A percentile compares a stretch with the other conserved stretches of the same genome.
Evolutionary conservation across 2,329 filamentous ascomycete genomes (phyloP).

Genomic region (Epichloe aotearoae): DNA sequence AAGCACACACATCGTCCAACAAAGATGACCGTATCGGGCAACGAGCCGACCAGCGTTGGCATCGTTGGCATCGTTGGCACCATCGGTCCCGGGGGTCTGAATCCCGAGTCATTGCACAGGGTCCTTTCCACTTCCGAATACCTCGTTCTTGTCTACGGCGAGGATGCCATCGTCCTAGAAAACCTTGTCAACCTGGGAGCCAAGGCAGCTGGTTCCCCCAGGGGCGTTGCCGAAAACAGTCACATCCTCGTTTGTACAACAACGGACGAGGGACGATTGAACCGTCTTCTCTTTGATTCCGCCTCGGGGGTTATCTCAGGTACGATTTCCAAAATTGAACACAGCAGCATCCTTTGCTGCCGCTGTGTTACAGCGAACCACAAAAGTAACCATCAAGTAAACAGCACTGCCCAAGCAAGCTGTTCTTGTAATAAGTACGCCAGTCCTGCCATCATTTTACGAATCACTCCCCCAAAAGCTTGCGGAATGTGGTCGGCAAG

Average conservation of each 20-base stretch:
- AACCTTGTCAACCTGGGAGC: conserved; percentile 1
- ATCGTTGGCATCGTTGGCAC: conserved; percentile 5
- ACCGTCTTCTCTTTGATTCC: neutral
- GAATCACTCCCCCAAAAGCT: neutral
- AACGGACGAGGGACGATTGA: conserved; percentile 1
- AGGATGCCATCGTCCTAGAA: neutral
- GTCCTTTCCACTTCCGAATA: neutral
- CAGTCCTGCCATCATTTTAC: conserved; percentile 2
- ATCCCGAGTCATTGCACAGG: neutral
- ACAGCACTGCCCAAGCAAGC: conserved; percentile 1
- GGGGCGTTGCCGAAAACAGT: neutral
- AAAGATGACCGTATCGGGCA: neutral
- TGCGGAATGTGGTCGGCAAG: neutral
- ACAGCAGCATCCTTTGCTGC: no score
- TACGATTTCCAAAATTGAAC: no score
- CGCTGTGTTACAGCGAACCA: no score
- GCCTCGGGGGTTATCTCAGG: no score
- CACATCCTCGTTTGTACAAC: conserved; percentile 4
- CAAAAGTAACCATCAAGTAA: no score
- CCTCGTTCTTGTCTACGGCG: neutral
- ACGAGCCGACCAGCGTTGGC: neutral
- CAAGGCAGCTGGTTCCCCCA: neutral
- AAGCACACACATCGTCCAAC: neutral
- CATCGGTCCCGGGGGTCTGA: conserved; percentile 1
- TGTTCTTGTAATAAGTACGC: conserved; percentile 3